Evolutionary conservation across 2,329 filamentous ascomycete genomes (phyloP).

Genomic region (Hymenoscyphus occultus): DNA sequence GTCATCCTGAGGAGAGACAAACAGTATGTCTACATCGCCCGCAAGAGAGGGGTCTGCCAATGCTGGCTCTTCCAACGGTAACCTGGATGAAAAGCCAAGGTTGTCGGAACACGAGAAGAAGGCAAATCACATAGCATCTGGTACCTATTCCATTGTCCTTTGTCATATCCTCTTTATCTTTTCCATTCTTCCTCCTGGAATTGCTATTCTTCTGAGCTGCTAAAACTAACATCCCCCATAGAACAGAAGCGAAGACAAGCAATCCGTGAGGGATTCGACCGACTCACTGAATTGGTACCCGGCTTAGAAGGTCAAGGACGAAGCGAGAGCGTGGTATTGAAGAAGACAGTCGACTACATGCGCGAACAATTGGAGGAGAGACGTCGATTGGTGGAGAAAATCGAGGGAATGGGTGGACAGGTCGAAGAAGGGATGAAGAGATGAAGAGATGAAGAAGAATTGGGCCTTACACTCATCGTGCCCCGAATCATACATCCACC

Average conservation of each 20-base stretch:
- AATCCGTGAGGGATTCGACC: conserved; percentile 68
- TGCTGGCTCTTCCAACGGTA: conserved; percentile 29
- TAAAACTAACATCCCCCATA: conserved; percentile 18
- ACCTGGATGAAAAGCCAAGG: conserved; percentile 54
- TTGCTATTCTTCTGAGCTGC: neutral
- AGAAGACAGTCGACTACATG: conserved; percentile 55
- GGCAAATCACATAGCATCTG: conserved; percentile 67
- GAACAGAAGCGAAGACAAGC: conserved; percentile 49
- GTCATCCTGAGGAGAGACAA: conserved; percentile 4
- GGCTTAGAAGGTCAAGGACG: conserved; percentile 66
- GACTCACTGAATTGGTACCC: conserved; percentile 65
- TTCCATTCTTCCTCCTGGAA: neutral
- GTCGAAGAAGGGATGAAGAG: conserved; percentile 38
- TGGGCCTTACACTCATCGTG: neutral
- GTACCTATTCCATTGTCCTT: conserved; percentile 21
- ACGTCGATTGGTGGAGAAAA: conserved; percentile 45
- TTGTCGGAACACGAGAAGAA: conserved; percentile 70
- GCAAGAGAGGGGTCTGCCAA: conserved; percentile 30
- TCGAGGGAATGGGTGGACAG: conserved; percentile 49
- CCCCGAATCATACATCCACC: neutral
- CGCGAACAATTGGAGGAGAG: conserved; percentile 49
- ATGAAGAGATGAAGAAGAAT: conserved; percentile 7
- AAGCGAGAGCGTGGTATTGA: conserved; percentile 66
- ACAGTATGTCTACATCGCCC: conserved; percentile 29
- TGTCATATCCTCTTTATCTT: neutral